These are phyloP conservation scores for Oropetium thomaeum DNA, from an alignment of 176 grass and related monocot genomes.

Conservation along the genomic window DNA sequence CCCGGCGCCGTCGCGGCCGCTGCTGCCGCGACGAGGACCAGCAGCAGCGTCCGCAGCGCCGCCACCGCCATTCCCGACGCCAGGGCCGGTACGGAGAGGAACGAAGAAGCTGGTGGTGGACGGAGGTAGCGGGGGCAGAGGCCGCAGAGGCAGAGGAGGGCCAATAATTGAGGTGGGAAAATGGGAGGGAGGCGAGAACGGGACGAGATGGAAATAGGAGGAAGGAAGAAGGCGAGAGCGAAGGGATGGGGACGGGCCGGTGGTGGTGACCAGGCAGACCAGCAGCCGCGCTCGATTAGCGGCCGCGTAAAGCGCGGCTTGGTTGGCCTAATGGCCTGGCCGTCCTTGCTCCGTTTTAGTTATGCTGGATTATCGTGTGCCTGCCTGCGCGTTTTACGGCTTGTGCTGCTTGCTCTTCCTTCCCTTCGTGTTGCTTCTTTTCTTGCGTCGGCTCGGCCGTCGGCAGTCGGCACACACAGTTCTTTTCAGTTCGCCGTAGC, in stretches of 20 bases:
- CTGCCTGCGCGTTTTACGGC: not conserved
- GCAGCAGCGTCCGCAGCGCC: not conserved
- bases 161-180: constrained; percentile 38
- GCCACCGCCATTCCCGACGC: constrained; percentile 20
- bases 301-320: not conserved
- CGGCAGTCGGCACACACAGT: too few species aligned
- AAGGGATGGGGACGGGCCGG: not conserved
- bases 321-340: not conserved
- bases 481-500: too few species aligned
- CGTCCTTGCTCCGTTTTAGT: too few species aligned
- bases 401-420: too few species aligned
- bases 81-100: not conserved
- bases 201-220: not conserved
- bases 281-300: too few species aligned
- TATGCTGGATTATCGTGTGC: not conserved
- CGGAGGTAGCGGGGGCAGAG: not conserved
- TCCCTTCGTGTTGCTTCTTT: too few species aligned
- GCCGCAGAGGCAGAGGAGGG: not conserved
- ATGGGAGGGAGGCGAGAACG: not conserved
- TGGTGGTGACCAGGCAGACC: not conserved
- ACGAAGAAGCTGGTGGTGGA: not conserved
- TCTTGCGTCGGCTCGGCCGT: not conserved
- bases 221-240: not conserved
- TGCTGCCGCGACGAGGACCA: not conserved
- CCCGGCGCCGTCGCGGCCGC: not conserved